Conservation (phyloP, 192 early-diverging fungal genomes). For the Geosiphon pyriformis region DNA sequence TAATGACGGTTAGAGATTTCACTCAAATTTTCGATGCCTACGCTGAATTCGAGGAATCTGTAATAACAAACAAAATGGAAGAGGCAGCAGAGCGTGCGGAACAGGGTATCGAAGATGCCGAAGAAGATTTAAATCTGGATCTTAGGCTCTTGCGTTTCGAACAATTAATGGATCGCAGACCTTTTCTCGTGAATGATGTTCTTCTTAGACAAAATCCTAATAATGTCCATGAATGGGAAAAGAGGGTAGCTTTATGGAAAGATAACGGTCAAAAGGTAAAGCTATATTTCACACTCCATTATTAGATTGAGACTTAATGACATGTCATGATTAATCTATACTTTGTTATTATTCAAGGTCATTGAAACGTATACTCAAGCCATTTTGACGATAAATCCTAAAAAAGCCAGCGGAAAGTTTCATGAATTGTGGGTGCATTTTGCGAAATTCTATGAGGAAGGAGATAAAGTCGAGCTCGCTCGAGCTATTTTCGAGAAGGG, state of each 20-base stretch:
- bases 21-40: conserved; percentile 96
- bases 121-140: conserved; percentile 67
- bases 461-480: conserved; percentile 55
- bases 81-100: conserved; percentile 49
- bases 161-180: conserved; percentile 83
- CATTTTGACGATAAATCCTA: conserved; percentile 65
- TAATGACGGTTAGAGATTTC: conserved; percentile 86
- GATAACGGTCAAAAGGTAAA: conserved; percentile 45
- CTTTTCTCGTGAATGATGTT: conserved; percentile 92
- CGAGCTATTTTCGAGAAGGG: conserved; percentile 82
- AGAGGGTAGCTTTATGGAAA: conserved; percentile 69
- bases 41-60: conserved; percentile 82
- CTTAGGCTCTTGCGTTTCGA: conserved; percentile 83
- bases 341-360: conserved; percentile 34
- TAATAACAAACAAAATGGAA: conserved; percentile 73
- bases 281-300: no score
- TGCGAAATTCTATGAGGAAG: conserved; percentile 72
- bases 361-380: conserved; percentile 75
- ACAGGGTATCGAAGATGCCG: conserved; percentile 39
- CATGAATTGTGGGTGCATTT: conserved; percentile 80
- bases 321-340: conserved; percentile 7
- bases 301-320: no score
- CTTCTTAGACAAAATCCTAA: conserved; percentile 85
- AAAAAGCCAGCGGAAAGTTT: conserved; percentile 72
- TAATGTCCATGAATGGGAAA: conserved; percentile 88